Conservation (phyloP, 1,139 yeast genomes). For the Eremothecium coryli region DNA sequence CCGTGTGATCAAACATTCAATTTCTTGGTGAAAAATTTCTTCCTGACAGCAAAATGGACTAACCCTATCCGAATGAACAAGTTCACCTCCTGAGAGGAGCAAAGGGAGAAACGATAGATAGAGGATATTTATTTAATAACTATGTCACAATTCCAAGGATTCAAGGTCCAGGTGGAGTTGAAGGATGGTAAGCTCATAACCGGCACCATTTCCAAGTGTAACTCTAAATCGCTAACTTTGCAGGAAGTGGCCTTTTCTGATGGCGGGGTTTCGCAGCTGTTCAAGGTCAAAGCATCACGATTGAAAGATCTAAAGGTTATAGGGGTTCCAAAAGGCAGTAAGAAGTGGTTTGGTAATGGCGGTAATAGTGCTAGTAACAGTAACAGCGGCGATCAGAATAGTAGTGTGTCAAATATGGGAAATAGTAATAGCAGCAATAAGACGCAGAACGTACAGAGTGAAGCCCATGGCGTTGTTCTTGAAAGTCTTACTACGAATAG, state of each 20-base stretch:
- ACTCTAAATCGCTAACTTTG: conserved; percentile 27
- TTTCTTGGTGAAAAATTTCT: too few relatives aligned
- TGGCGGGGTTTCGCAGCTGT: conserved; percentile 30
- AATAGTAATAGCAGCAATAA: too few relatives aligned
- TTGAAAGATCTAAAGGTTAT: conserved; percentile 31
- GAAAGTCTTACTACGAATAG: background rate
- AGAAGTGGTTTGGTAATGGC: conserved; percentile 11
- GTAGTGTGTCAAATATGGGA: conserved; percentile 12
- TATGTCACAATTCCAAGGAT: conserved; percentile 29
- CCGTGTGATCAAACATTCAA: too few relatives aligned
- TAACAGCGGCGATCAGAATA: conserved; percentile 7
- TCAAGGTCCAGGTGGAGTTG: conserved; percentile 29
- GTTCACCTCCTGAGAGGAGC: too few relatives aligned
- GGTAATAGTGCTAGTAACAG: conserved; percentile 10
- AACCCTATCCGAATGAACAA: too few relatives aligned
- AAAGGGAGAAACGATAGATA: too few relatives aligned
- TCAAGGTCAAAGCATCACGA: conserved; percentile 29
- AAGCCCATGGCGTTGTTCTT: too few relatives aligned
- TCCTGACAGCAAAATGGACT: too few relatives aligned
- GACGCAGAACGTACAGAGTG: too few relatives aligned
- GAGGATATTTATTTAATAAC: too few relatives aligned
- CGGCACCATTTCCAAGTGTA: conserved; percentile 29
- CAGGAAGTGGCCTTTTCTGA: conserved; percentile 28
- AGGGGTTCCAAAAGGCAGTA: conserved; percentile 23
- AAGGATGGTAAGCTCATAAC: conserved; percentile 29